Base-by-base conservation (phyloP, 2,329 filamentous ascomycete species). In the Pseudomassariella vexata region DNA sequence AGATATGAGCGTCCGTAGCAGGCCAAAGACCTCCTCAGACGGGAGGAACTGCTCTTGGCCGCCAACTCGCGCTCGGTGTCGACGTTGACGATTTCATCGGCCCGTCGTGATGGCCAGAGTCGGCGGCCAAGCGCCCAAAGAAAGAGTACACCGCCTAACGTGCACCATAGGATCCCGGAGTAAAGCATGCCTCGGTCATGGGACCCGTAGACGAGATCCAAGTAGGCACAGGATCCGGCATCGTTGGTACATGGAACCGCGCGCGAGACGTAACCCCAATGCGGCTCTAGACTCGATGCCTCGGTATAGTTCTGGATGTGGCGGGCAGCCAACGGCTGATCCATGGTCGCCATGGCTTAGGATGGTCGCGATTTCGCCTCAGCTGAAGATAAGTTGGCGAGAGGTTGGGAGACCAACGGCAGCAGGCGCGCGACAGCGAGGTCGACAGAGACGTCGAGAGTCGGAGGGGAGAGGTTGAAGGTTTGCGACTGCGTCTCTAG, bases 161-260 rank as follows among this genome's bases (percentile, higher is more conserved):
- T 63, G 4, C 59, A 51, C 69, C 70, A 74, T 19, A 74, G 43
- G 26, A 70, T 64, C 26, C 66, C 70, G 1, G 56, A 56, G 47
- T 71, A 73, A 21, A 70, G 41, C 62, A 74, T 70, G 14, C 66
- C 57, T 6, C 55, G 33, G 36, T 72, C 69, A 46, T 74, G 70
- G 10, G 62, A 52, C 16, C 41, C 38, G 38, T 74, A 74, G 28
- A 73, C 67, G 20, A 62, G 55, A 37, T 74, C 70, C 29, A 74
- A 64, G 30, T 80, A 81, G 21, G 55, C 64, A 48, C 76, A 81
- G 5, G 70, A 70, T 2, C 73, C 74, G 0, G 57, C 46, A 49
- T 79, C 75, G 38, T 66, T 77, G 16, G 62, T 68, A 49, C 76
- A 80, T 16, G 75, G 76, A 1, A 76, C 30, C 2, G 66, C 59